phyloP scores from a whole-genome alignment of 257 asterid genomes.

The Solanum neorickii region DNA sequence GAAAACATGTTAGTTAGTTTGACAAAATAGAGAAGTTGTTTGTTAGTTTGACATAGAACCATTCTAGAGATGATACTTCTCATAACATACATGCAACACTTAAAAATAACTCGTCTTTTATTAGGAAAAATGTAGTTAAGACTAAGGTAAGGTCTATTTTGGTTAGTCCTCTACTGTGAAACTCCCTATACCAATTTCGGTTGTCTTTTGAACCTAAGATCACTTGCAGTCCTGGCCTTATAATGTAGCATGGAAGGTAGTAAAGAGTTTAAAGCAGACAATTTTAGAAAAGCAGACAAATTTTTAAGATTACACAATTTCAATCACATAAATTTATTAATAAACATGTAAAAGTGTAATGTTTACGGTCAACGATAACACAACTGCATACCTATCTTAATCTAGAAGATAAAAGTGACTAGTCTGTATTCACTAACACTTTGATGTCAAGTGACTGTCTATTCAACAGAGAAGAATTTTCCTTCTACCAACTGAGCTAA shows the following conservation, averaged over 20 bases:
- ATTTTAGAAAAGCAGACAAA: too few relatives aligned
- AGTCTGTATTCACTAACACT: neutral
- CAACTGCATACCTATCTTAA: neutral
- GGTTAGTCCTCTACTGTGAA: neutral
- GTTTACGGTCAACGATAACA: neutral
- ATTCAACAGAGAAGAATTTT: neutral
- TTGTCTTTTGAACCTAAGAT: neutral
- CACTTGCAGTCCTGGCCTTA: neutral
- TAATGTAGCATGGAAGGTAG: neutral
- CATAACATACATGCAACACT: neutral
- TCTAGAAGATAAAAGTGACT: neutral
- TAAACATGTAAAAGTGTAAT: too few relatives aligned
- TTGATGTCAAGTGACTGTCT: neutral
- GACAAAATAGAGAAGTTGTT: neutral
- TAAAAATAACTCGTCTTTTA: too few relatives aligned
- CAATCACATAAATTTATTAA: neutral
- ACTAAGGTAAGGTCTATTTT: neutral
- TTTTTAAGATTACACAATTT: too few relatives aligned
- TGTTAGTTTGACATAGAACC: neutral
- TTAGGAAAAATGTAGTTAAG: neutral
- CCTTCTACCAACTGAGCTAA: too few relatives aligned
- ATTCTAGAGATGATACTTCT: neutral
- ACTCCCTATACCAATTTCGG: neutral
- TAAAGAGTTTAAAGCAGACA: neutral
- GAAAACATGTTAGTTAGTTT: too few relatives aligned